Base-by-base conservation (phyloP, 495 filamentous ascomycete species). In the Xylaria acuta region DNA sequence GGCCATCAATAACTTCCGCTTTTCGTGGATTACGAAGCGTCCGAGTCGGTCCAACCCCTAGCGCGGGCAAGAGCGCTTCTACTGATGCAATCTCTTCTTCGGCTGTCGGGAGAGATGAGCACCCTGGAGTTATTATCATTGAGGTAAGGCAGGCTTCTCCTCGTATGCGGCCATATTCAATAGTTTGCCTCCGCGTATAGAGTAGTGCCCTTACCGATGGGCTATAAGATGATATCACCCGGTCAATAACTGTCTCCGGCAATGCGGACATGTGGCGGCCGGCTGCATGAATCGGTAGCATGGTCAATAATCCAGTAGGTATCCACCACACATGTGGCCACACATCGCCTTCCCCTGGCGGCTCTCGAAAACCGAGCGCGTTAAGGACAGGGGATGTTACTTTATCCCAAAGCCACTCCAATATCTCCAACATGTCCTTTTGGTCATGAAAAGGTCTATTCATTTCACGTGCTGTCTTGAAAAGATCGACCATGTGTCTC, bases 321-420 rank as follows among this genome's bases (percentile, higher is more conserved):
- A 60, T 60, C 58, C 58, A 60, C 58, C 58, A 60, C 4, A 60
- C 34, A 38, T 14, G 58, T 32, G 58, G 58, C 58, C 16, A 30
- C 11, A 16, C 12, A 14, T 60, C 32, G 16, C 25, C 53, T 11
- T 38, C 34, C 1, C 8, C 3, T n/a, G 58, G 58, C 11, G 34
- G 30, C 5, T 36, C 18, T 8, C 7, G 12, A 38, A 60, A 60
- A 1, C 58, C 58, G 5, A 60, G 58, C 34, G 20, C 58, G 18
- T 60, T 11, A 1, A 60, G 34, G 18, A 60, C 22, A 11, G 58
- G 58, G 18, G 30, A 18, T 6, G 27, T 32, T 18, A 22, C 34
- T 38, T 20, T 22, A n/a, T 60, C 58, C 58, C 58, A 60, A 38
- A 60, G 58, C 58, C 58, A 60, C 18, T 40, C 58, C 34, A 60